Base-by-base conservation (phyloP, 495 filamentous ascomycete species). In the Annulohypoxylon maeteangense region DNA sequence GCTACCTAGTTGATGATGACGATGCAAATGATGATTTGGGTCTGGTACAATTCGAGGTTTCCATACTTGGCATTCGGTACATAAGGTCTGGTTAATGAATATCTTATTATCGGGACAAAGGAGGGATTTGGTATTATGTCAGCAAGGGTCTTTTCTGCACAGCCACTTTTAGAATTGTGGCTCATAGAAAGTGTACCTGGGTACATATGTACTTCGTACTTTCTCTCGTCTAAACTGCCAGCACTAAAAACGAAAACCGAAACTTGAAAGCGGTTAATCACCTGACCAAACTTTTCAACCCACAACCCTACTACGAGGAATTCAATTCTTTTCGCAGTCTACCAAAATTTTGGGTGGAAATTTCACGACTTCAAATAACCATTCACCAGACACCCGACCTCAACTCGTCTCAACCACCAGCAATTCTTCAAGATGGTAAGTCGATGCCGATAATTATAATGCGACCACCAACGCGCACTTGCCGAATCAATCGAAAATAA, bases 351-450 rank as follows among this genome's bases (percentile, higher is more conserved):
- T 64, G 54, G 76, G 70, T 65, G 60, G 47, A 74, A 75, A 72
- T 75, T 76, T 75, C 75, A 78, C 70, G 74, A 78, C 74, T 74
- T 67, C 67, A 67, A 68, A 69, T 65, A 54, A 70, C 70, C 59
- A 68, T 76, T 25, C 23, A 55, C 77, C 68, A 73, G 77, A 68
- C 67, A 72, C 77, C 76, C 76, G 70, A 72, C 75, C 75, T 79
- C 67, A 70, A 64, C 71, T 67, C 51, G 36, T 34, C 66, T 70
- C 65, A 80, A 74, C 71, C 76, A 75, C 25, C 25, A 51, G 22
- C 76, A 76, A 65, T 72, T 71, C 68, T 75, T 83, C 79, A 81
- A 70, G 68, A 86, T 86, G 84, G 84, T 86, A 84, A 78, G 82
- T 78, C 74, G 56, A 25, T 7, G 54, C 40, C 59, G 23, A 51